Percentiles rank a stretch among this genome's conserved stretches.
Evolutionary conservation across 495 filamentous ascomycete genomes (phyloP).

Genomic region (Lasiosphaeria miniovina): DNA sequence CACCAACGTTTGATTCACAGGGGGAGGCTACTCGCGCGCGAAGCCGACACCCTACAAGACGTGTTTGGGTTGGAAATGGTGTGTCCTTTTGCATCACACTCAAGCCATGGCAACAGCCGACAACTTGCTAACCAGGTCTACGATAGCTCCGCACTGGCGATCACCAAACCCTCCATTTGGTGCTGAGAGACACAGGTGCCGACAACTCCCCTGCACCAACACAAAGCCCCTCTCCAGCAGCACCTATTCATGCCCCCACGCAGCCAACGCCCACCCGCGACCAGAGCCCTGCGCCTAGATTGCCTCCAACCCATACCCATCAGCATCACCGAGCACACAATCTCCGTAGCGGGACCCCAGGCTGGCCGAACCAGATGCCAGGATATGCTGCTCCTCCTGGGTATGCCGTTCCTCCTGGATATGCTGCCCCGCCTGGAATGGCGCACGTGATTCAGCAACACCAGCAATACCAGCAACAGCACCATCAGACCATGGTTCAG

Average conservation of each 20-base stretch:
- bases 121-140: conserved; percentile 11
- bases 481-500: conserved; percentile 24
- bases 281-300: conserved; percentile 19
- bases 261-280: conserved; percentile 17
- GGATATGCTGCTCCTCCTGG: conserved; percentile 3
- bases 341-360: conserved; percentile 7
- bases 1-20: conserved; percentile 65
- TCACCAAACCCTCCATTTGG: conserved; percentile 61
- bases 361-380: conserved; percentile 8
- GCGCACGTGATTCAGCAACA: conserved; percentile 20
- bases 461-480: conserved; percentile 19
- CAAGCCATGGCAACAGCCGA: not conserved
- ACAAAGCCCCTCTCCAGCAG: conserved; percentile 5
- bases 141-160: conserved; percentile 45
- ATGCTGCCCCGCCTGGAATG: conserved; percentile 4
- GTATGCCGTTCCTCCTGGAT: too few species aligned
- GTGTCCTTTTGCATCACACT: conserved; percentile 26
- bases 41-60: conserved; percentile 53
- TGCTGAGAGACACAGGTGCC: conserved; percentile 45
- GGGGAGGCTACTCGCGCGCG: conserved; percentile 55
- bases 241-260: conserved; percentile 8
- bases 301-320: conserved; percentile 5
- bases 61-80: conserved; percentile 58
- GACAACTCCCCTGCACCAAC: conserved; percentile 22
- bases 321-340: conserved; percentile 8